Conservation (phyloP, 2,329 filamentous ascomycete species). For the Acrodontium crateriforme region DNA sequence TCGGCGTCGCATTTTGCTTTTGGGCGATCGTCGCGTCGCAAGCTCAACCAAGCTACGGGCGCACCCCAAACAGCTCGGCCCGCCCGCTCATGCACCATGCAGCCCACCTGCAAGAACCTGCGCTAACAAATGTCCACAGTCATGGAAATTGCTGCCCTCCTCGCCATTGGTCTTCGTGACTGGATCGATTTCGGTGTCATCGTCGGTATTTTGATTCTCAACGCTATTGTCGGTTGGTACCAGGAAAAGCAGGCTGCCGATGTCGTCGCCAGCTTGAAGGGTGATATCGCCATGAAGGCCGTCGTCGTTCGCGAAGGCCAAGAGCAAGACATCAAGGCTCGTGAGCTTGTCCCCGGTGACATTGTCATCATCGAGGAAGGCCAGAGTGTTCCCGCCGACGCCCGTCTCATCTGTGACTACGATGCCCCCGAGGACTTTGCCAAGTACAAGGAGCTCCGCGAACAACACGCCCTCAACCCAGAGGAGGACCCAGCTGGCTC, state of each 20-base stretch:
- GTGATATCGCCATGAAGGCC: conserved; percentile 65
- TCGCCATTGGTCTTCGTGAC: conserved; percentile 60
- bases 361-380: conserved; percentile 64
- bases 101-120: conserved; percentile 1
- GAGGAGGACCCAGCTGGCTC: conserved; percentile 46
- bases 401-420: conserved; percentile 60
- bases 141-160: conserved; percentile 62
- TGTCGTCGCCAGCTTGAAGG: conserved; percentile 60
- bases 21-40: conserved; percentile 1
- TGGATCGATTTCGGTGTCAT: conserved; percentile 71
- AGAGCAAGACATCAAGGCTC: conserved; percentile 55
- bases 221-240: conserved; percentile 66
- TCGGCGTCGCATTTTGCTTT: conserved; percentile 10
- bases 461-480: conserved; percentile 38
- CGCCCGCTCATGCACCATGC: conserved; percentile 5
- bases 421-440: conserved; percentile 52
- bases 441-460: conserved; percentile 50
- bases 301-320: conserved; percentile 53
- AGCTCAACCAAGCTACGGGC: conserved; percentile 9
- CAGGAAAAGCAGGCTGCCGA: conserved; percentile 71
- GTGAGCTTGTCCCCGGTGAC: conserved; percentile 63
- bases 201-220: conserved; percentile 59
- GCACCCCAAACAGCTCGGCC: conserved; percentile 13
- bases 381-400: conserved; percentile 54
- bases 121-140: conserved; percentile 33